Conservation (phyloP, 2,329 filamentous ascomycete species). For the Dactylellina haptotyla region DNA sequence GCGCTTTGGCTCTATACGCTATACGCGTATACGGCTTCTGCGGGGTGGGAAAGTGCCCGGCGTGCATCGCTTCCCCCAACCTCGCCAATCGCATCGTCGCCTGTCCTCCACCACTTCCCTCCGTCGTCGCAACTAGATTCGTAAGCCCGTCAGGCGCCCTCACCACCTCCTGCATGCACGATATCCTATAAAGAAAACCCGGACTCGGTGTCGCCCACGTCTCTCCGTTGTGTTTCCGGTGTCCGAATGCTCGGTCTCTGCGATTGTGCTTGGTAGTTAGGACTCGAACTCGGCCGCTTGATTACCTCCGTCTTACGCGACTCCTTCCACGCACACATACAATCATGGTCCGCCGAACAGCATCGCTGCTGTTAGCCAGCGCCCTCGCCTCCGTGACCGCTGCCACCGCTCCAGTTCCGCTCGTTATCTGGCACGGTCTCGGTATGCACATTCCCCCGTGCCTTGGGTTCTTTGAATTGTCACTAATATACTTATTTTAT, state of each 20-base stretch:
- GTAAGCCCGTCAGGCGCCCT: too few species aligned
- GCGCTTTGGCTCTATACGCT: not conserved
- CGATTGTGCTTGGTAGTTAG: constrained; percentile 12
- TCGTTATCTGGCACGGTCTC: constrained; percentile 94
- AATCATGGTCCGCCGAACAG: constrained; percentile 28
- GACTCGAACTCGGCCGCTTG: not conserved
- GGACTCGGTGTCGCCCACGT: constrained; percentile 14
- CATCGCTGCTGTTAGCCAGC: constrained; percentile 31
- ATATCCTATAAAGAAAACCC: constrained; percentile 24
- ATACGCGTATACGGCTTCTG: not conserved
- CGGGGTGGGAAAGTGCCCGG: too few species aligned
- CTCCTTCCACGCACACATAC: constrained; percentile 7
- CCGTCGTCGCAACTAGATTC: constrained; percentile 51
- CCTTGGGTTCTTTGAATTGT: constrained; percentile 22
- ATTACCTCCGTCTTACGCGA: constrained; percentile 19
- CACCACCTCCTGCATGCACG: constrained; percentile 2
- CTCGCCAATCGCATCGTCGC: constrained; percentile 44
- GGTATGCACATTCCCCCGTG: constrained; percentile 63
- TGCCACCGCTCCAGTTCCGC: constrained; percentile 73
- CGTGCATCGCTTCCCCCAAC: not conserved
- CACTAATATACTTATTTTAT: constrained; percentile 54
- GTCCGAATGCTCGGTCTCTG: not conserved
- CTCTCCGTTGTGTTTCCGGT: not conserved
- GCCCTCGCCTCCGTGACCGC: constrained; percentile 24
- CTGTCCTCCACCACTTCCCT: constrained; percentile 27